A percentile compares a stretch with the other conserved stretches of the same genome.
phyloP scores from a whole-genome alignment of 2,329 filamentous ascomycete species.

The Pseudocercospora macadamiae region DNA sequence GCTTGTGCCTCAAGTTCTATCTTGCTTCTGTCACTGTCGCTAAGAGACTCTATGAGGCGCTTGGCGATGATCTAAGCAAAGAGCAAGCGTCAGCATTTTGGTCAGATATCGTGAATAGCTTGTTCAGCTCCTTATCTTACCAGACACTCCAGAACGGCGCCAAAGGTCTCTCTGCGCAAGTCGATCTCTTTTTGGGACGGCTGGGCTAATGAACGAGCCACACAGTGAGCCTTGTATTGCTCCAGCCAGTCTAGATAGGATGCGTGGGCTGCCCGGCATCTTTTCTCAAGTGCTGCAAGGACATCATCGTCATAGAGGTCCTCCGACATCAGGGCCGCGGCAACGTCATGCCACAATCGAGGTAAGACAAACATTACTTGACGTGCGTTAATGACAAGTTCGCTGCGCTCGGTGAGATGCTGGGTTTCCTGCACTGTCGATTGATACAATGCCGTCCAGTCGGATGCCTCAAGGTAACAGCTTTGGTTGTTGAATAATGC shows the following conservation, averaged over 20 bases:
- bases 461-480: slow-evolving; percentile 37
- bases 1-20: slow-evolving; percentile 37
- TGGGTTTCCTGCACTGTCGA: slow-evolving; percentile 23
- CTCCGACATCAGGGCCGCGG: slow-evolving; percentile 18
- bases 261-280: slow-evolving; percentile 21
- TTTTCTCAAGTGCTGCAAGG: slow-evolving; percentile 12
- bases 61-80: too few species aligned
- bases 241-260: slow-evolving; percentile 26
- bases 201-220: slow-evolving; percentile 24
- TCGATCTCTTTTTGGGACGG: slow-evolving; percentile 24
- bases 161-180: slow-evolving; percentile 31
- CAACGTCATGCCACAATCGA: slow-evolving; percentile 28
- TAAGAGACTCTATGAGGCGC: slow-evolving; percentile 26
- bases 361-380: slow-evolving; percentile 28
- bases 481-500: slow-evolving; percentile 25
- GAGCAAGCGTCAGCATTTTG: too few species aligned
- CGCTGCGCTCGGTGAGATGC: slow-evolving; percentile 29
- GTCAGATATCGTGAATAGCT: too few species aligned
- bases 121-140: too few species aligned
- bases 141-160: slow-evolving; percentile 28
- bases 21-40: slow-evolving; percentile 24
- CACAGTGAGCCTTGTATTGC: slow-evolving; percentile 31
- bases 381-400: slow-evolving; percentile 28
- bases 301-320: slow-evolving; percentile 19
- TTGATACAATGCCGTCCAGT: slow-evolving; percentile 34